Base-by-base conservation (phyloP, 2,329 filamentous ascomycete genomes). In the Clarireedia sp. region DNA sequence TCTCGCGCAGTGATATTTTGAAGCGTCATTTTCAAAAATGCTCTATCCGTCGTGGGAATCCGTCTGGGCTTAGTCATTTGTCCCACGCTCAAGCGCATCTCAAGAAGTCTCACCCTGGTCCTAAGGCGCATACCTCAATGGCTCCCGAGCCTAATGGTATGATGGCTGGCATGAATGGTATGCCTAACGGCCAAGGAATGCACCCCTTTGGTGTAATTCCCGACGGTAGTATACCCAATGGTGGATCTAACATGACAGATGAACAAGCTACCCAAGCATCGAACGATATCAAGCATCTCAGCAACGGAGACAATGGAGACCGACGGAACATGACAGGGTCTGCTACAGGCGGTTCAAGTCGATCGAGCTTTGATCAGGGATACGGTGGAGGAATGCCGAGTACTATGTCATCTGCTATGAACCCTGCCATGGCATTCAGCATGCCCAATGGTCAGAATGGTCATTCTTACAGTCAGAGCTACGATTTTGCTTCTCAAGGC, bases 1-100 rank as follows among this genome's bases (percentile, higher is more conserved):
- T 99, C 74, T 96, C 90, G 48, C 86, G 94, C 71, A 96, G 90
- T 78, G 94, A 99, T 70, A 97, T 99, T 63, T 77, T 99, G 67
- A 99, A 99, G 79, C 89, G 94, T 62, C 94, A 99, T 75, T 99
- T 97, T 75, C 91, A 96, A 73, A 99, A 99, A 78, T 99, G 94
- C 76, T 96, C 94, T 40, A 90, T 96, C 62, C 86, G 94, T 67
- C 86, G 94, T 69, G 94, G 94, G 57, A 97, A 97, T 74, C 92
- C 94, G 54, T 96, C 90, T 16, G 91, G 91, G 65, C 90, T 90
- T 60, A 96, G 89, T 68, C 94, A 99, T 75, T 74, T 99, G 72
- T 95, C 91, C 64, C 90, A 96, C 73, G 89, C 90, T 37, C 88
- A 92, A 72, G 87, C 89, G 62, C 89, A 95, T 73, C 79, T 94